Evolutionary conservation across 2,329 filamentous ascomycete genomes (phyloP), one percentile per base, ranked within the genome.

Genomic region (Capronia epimyces): DNA sequence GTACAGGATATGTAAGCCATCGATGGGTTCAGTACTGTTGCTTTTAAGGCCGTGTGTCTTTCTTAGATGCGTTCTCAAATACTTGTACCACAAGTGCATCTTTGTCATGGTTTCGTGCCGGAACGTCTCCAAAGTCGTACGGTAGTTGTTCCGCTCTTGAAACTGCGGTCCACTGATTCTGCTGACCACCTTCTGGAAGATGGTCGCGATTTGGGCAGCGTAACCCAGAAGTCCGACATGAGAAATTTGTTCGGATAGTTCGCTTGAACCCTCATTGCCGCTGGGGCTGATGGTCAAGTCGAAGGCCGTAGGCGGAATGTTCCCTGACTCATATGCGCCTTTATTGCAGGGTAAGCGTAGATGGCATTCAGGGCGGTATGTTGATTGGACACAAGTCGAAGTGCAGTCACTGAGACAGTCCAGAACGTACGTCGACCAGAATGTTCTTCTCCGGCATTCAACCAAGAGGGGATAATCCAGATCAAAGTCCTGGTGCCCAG

Each of bases 361-460:
- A 60, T 84, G 83, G 36, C 86, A 77, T 53, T 87, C 81, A 55
- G 84, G 78, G 3, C 78, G 71, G 42, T 80, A 78, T 52, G 87
- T 75, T 54, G 79, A 75, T 42, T 74, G 78, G 5, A 74, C 67
- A 1, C 75, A 73, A 2, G 74, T 71, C 1, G 76, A 75, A 46
- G 76, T 81, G 53, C 81, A 75, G 12, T 78, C 78, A 42, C 79
- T 81, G 53, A 84, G 78, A 42, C 83, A 78, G 69, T 89, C 86
- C 65, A 86, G 76, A 59, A 87, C 69, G 59, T 83, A 86, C 45
- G 81, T 77, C 22, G 81, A 79, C 84, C 84, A 89, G 62, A 87
- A 84, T 0, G 83, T 87, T 49, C 86, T 75, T 56, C 84, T 76
- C 53, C 81, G 76, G 60, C 82, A 83, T 66, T 89, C 86, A 20